Evolutionary conservation across 2,329 filamentous ascomycete species (phyloP).

Genomic region (Talaromyces sp.): DNA sequence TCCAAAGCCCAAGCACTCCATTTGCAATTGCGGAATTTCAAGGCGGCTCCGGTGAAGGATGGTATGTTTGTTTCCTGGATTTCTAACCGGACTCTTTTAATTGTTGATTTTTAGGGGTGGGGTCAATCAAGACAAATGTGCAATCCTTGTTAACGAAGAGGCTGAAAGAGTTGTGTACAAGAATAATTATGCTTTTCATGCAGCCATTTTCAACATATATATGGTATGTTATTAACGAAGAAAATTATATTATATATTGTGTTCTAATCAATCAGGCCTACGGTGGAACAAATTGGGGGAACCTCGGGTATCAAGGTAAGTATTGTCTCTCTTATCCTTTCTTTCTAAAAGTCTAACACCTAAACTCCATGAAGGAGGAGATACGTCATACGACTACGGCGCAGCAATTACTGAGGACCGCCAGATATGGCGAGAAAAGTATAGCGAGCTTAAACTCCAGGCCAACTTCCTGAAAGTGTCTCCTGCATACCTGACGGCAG

Average conservation of each 20-base stretch:
- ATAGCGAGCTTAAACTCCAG: slow-evolving; percentile 70
- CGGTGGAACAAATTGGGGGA: slow-evolving; percentile 68
- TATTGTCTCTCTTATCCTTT: too few species aligned
- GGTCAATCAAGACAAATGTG: background rate
- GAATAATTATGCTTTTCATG: background rate
- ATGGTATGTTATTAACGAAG: background rate
- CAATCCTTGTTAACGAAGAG: background rate
- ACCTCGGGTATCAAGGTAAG: slow-evolving; percentile 47
- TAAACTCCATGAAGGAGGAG: slow-evolving; percentile 53
- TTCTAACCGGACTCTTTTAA: background rate
- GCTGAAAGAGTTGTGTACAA: background rate
- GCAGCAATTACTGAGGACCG: slow-evolving; percentile 65
- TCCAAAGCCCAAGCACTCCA: slow-evolving; percentile 19
- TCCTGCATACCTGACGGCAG: slow-evolving; percentile 61
- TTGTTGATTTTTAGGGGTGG: slow-evolving; percentile 9
- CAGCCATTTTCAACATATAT: background rate
- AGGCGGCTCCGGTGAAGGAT: slow-evolving; percentile 16
- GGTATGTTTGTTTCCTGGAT: slow-evolving; percentile 2
- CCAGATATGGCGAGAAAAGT: slow-evolving; percentile 66
- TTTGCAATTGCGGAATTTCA: slow-evolving; percentile 24
- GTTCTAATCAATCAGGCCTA: slow-evolving; percentile 40
- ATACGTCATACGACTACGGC: slow-evolving; percentile 58
- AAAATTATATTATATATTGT: background rate
- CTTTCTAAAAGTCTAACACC: too few species aligned
- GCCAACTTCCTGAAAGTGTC: slow-evolving; percentile 70